Base-by-base conservation (phyloP, 805 yeast species). In the Cephaloascus albidus region DNA sequence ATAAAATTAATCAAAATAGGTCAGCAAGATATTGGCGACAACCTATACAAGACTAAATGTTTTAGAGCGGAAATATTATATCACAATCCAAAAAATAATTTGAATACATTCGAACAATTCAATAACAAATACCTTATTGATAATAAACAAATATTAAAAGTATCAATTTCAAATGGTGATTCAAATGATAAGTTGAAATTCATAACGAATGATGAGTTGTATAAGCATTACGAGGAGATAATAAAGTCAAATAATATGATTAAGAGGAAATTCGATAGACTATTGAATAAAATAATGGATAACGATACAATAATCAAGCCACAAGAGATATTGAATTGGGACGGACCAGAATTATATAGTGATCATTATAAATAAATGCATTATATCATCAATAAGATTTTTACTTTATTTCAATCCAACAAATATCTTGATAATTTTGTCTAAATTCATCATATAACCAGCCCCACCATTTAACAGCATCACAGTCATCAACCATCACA, bases 391-490 rank as follows among this genome's bases (percentile, higher is more conserved):
- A 12, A 23, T 23, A 12, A 23, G 28, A 10, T n/a, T n/a, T 31
- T 31, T 15, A 31, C 14, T 31, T 31, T 8, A 31, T 31, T 16
- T 31, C 33, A n/a, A 31, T 31, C 33, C 33, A 31, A 16, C 33
- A 31, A 16, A 16, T 31, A 8, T 31, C 33, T 31, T 31, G 33
- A 16, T 31, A 31, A 15, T 31, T 31, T 16, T 31, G 6, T 41
- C 19, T 36, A 42, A 52, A 60, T 26, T 54, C 49, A 3, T 37
- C 40, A 35, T 63, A 54, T 14, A 61, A 38, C 40, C 50, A 43
- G 35, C 61, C 47, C 69, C 69, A 63, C 17, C 52, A 30, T 0
- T 41, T 48, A 35, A 63, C 53, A 44, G 57, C 44, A 20, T 54
- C 55, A 49, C 62, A 58, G 36, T 59, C 63, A 5, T 46, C 51